Evolutionary conservation across 805 yeast species (phyloP), one percentile per base, ranked within the genome.

Genomic region (Wickerhamiella dianesei): DNA sequence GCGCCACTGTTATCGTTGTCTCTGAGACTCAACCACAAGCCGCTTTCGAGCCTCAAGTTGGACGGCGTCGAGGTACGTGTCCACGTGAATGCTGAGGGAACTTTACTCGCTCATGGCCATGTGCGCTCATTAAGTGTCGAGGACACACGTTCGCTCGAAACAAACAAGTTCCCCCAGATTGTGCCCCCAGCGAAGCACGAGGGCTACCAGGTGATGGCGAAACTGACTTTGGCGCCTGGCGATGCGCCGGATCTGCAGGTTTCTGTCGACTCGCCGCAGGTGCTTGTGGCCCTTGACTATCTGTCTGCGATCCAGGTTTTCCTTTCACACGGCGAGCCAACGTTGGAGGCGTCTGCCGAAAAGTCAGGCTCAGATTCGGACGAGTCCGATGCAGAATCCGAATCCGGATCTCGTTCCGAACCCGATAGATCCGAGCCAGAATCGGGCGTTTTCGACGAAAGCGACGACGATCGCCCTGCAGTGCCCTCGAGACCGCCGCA

Each of bases 271-370:
- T 82, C 80, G 51, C 96, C 96, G 0, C 75, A 74, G 48, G 73
- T 82, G 9, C 78, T 92, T 43, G 61, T 92, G 22, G 96, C 96
- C 0, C 66, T 92, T 54, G 97, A 88, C 59, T 88, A 85, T 61
- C 58, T 89, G 35, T 75, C 88, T 62, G 84, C 92, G 1, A 57
- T 92, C 53, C 82, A 82, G 52, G 59, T 67, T 0, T 88, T 80
- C 59, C 61, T 69, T n/a, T 79, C 74, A 47, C 68, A 67, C 40
- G 83, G 77, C 0, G 53, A 73, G n/a, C n/a, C n/a, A n/a, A n/a
- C n/a, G n/a, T n/a, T n/a, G n/a, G n/a, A n/a, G n/a, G n/a, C n/a
- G n/a, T 52, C 47, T 1, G 47, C 48, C 2, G 42, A 48, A 17
- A 55, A 50, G 16, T 35, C 40, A 6, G 56, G 48, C 18, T 51